Base-by-base conservation (phyloP, 371 early-diverging fungal species). In the Saksenaea oblongispora region DNA sequence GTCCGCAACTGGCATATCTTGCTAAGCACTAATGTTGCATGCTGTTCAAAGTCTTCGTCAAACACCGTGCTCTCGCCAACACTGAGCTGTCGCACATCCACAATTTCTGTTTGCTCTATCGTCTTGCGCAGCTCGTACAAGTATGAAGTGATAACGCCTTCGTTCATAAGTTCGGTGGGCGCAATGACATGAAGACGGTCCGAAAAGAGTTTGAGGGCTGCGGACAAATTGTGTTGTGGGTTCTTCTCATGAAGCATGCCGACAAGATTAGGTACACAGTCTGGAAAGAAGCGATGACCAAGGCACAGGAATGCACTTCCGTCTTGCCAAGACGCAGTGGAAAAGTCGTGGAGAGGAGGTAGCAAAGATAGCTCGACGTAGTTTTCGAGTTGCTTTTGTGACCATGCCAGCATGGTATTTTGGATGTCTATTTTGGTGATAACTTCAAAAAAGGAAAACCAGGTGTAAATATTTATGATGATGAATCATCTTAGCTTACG, bases 371-470 rank as follows among this genome's bases (percentile, higher is more conserved):
- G 67, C 17, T 71, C 68, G 60, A 63, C 56, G 47, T 75, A 78
- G 37, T 69, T 57, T 22, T 63, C 24, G 37, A 78, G 69, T 51
- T 75, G 69, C 34, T 57, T 63, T 55, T 75, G 78, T 54, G 64
- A 70, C 78, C 78, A 78, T 71, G 75, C 72, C 75, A 72, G 78
- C 78, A 78, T 60, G 67, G 73, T 53, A 22, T 64, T 31, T 61
- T 61, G 54, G 36, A 54, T 37, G 14, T 61, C 18, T 60, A 47
- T 47, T 47, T 47, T 47, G 24, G 51, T 47, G 51, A 47, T 22
- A 47, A 47, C 51, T 47, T 47, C 51, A 47, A 47, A 47, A 47
- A 47, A 47, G 51, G 51, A 47, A 31, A 47, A 47, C 22, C 51
- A 47, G 51, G 24, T 10, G 51, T 47, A 47, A 47, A 47, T 22